Conservation (phyloP, 2,329 filamentous ascomycete genomes). For the Aspergillus proliferans region DNA sequence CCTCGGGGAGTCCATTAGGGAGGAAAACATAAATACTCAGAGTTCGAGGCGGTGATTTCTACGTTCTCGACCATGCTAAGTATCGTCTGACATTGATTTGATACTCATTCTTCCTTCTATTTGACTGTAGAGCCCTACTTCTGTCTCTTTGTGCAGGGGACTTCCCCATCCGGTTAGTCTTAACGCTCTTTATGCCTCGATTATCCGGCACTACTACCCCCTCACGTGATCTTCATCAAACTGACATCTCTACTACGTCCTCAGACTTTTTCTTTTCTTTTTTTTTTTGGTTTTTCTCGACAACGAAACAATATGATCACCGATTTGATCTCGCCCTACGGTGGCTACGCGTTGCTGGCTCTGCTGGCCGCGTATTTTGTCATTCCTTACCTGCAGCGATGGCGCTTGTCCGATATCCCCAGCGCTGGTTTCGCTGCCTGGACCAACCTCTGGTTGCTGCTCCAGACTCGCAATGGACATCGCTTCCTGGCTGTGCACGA, state of each 20-base stretch:
- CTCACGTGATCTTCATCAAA: background rate
- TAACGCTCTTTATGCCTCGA: background rate
- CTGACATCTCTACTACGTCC: background rate
- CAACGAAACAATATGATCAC: slow-evolving; percentile 18
- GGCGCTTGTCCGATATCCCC: slow-evolving; percentile 48
- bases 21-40: background rate
- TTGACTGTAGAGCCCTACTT: too few species aligned
- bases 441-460: slow-evolving; percentile 74
- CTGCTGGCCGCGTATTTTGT: slow-evolving; percentile 51
- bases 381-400: slow-evolving; percentile 52
- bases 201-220: background rate
- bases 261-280: background rate
- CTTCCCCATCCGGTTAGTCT: too few species aligned
- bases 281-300: background rate
- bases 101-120: too few species aligned
- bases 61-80: too few species aligned
- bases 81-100: too few species aligned
- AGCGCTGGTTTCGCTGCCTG: slow-evolving; percentile 55
- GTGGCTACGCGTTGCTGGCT: slow-evolving; percentile 41
- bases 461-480: slow-evolving; percentile 58
- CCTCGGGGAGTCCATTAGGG: slow-evolving; percentile 15
- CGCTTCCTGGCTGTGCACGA: slow-evolving; percentile 62
- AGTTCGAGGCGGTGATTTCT: too few species aligned
- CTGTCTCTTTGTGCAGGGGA: too few species aligned
- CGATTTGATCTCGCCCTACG: slow-evolving; percentile 21